phyloP scores from a whole-genome alignment of 768 basidiomycete genomes.

The Psilocybe cubensis region DNA sequence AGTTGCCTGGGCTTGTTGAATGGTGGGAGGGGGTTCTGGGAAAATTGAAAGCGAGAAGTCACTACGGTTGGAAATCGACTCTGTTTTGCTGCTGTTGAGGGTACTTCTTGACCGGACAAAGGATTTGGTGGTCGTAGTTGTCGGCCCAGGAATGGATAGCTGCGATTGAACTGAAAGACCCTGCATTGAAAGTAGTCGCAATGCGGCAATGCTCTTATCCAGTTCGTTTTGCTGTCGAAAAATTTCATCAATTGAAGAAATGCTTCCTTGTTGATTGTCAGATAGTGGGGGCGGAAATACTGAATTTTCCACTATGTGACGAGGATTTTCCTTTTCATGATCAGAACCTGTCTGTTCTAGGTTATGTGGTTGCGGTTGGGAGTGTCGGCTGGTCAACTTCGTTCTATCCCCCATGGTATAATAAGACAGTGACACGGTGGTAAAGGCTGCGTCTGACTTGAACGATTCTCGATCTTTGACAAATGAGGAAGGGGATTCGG shows the following conservation, averaged over 20 bases:
- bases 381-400: constrained; percentile 6
- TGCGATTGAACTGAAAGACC: not conserved
- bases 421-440: constrained; percentile 28
- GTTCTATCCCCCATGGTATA: constrained; percentile 24
- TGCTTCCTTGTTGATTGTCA: constrained; percentile 26
- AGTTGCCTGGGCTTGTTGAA: constrained; percentile 1
- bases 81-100: constrained; percentile 25
- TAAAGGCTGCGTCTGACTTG: constrained; percentile 11
- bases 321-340: not conserved
- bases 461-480: not conserved
- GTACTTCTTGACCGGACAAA: constrained; percentile 21
- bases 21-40: constrained; percentile 58
- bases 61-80: constrained; percentile 40
- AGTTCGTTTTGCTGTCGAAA: constrained; percentile 65
- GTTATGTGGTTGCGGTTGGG: constrained; percentile 7
- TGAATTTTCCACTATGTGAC: not conserved
- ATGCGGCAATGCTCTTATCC: constrained; percentile 63
- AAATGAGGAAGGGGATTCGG: not conserved
- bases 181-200: constrained; percentile 48
- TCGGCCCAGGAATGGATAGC: not conserved
- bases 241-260: constrained; percentile 52
- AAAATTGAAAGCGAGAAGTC: constrained; percentile 78
- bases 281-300: constrained; percentile 5
- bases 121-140: not conserved
- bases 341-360: not conserved